Percentiles rank a stretch among this genome's conserved stretches.
phyloP scores from a whole-genome alignment of 2,329 filamentous ascomycete species.

The Aspergillus amoenus region DNA sequence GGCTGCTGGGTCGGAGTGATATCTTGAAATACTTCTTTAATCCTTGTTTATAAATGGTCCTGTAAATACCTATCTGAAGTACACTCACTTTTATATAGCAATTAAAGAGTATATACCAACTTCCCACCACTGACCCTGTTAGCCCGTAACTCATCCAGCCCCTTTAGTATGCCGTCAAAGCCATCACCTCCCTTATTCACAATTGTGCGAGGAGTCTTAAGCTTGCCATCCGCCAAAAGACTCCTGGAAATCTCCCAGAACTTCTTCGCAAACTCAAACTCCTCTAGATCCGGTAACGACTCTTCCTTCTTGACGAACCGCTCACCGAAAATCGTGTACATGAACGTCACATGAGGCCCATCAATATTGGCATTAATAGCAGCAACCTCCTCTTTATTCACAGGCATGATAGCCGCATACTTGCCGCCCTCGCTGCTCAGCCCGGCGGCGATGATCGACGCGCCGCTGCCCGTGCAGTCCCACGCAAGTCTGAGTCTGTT shows the following conservation, averaged over 20 bases:
- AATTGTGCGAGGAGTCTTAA: not conserved
- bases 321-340: not conserved
- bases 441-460: not conserved
- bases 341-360: not conserved
- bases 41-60: too few relatives aligned
- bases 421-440: not conserved
- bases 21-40: too few relatives aligned
- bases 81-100: not conserved
- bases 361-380: not conserved
- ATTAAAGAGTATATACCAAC: not conserved
- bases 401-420: not conserved
- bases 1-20: too few relatives aligned
- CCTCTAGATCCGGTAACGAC: not conserved
- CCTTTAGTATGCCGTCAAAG: not conserved
- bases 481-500: not conserved
- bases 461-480: not conserved
- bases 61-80: too few relatives aligned
- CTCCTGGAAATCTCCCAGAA: not conserved
- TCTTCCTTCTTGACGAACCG: not conserved
- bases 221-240: not conserved
- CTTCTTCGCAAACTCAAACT: not conserved
- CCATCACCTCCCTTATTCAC: not conserved
- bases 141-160: not conserved
- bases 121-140: not conserved
- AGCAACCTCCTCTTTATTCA: not conserved